These are phyloP conservation scores for Lipomyces sp. DNA, from an alignment of 805 yeast species.

Conservation along the genomic window DNA sequence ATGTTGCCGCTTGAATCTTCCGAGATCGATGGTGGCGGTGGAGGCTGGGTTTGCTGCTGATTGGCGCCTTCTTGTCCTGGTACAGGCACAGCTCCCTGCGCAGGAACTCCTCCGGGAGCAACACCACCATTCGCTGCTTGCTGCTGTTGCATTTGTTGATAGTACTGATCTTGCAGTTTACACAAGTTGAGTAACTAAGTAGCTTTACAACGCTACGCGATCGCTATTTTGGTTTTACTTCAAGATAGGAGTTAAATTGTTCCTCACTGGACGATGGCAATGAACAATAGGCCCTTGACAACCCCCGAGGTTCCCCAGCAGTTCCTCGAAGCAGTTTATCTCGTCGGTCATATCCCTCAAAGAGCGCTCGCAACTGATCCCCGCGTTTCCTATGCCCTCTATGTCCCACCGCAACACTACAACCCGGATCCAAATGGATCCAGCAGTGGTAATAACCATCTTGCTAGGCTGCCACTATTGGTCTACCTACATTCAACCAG, in stretches of 20 bases:
- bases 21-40: slow-evolving; percentile 4
- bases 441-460: too few relatives aligned
- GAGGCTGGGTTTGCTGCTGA: slow-evolving; percentile 7
- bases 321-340: neutral
- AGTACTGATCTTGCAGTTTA: too few relatives aligned
- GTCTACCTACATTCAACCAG: too few relatives aligned
- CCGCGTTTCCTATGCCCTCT: neutral
- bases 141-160: slow-evolving; percentile 30
- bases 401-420: neutral
- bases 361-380: neutral
- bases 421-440: too few relatives aligned
- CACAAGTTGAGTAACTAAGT: too few relatives aligned
- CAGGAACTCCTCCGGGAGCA: neutral
- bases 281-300: neutral
- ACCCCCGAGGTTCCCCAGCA: neutral
- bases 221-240: too few relatives aligned
- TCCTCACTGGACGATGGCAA: too few relatives aligned
- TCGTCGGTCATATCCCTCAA: neutral
- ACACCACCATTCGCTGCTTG: neutral
- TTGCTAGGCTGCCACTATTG: too few relatives aligned
- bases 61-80: neutral
- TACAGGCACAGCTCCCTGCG: too few relatives aligned
- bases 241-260: too few relatives aligned
- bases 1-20: neutral
- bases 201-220: too few relatives aligned